Evolutionary conservation across 352 stramenopile species (phyloP), one percentile per base, ranked within the genome.

Genomic region (Pythium utonaiense): DNA sequence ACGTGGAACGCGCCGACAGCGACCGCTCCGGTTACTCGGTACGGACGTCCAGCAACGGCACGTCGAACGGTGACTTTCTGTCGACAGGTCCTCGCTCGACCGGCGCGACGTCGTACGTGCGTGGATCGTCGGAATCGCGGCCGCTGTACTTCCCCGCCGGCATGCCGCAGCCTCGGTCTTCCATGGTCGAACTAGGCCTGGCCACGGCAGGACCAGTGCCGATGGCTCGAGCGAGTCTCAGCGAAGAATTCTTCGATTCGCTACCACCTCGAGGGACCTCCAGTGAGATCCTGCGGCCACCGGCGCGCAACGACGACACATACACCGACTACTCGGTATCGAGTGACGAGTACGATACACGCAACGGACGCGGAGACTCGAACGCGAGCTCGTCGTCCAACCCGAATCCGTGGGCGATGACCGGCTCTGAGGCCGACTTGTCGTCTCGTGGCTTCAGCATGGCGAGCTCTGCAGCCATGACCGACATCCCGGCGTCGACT

Each of bases 1-100:
- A 80, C 48, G 73, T 78, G 22, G 22, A 45, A 12, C 47, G 6
- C 6, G 59, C 33, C 19, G 47, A 48, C 34, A 44, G 44, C 22
- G 12, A 41, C 19, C 14, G 27, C 14, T 49, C 30, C 21, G 31
- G 36, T 14, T 55, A 55, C 50, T 55, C 30, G 9, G 28, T 57
- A 10, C 48, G 47, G 6, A 53, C 40, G 0, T 52, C 54, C 14
- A 41, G 54, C 30, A 33, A 25, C 19, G 24, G 41, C 14, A 41
- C 44, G 24, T 3, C 38, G 21, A 51, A 51, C 6, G 21, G 44
- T 8, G 24, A 28, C 8, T 14, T 6, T 19, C 31, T n/a, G 19
- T 28, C 25, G 22, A 48, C 22, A 1, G 33, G 51, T 22, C 31
- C 16, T 45, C 38, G 53, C 17, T 45, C 38, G 6, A 45, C 38